Evolutionary conservation across 2,329 filamentous ascomycete genomes (phyloP).

Genomic region (Aspergillus vadensis): DNA sequence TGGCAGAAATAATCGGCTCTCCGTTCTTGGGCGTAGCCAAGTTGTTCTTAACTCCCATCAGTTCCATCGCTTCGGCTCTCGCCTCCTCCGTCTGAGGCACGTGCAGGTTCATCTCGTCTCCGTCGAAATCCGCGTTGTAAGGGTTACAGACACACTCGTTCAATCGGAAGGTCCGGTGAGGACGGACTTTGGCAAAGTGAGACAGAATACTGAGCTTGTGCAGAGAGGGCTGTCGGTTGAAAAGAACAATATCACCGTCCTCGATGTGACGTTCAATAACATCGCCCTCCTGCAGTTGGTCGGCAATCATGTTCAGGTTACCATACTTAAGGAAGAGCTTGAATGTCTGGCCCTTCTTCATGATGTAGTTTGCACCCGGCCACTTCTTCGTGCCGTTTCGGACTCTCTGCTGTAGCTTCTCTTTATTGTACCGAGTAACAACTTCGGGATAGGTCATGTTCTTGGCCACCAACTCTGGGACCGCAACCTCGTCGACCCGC

Average conservation of each 20-base stretch:
- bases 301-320: constrained; percentile 70
- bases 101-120: constrained; percentile 98
- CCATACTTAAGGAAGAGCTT: constrained; percentile 76
- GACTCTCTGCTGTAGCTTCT: constrained; percentile 75
- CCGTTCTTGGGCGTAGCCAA: constrained; percentile 95
- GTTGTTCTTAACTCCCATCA: constrained; percentile 99
- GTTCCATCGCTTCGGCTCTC: constrained; percentile 86
- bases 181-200: constrained; percentile 88
- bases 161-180: constrained; percentile 91
- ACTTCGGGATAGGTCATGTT: constrained; percentile 94
- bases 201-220: constrained; percentile 99
- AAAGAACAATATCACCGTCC: constrained; percentile 92
- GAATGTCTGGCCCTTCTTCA: constrained; percentile 70
- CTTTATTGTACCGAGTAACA: constrained; percentile 80
- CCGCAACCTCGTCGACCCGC: constrained; percentile 88
- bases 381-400: constrained; percentile 74
- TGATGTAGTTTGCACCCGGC: constrained; percentile 83
- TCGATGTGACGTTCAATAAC: constrained; percentile 92
- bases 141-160: constrained; percentile 98
- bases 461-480: constrained; percentile 88
- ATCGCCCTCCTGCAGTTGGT: constrained; percentile 77
- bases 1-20: constrained; percentile 97
- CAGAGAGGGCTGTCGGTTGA: constrained; percentile 95
- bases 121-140: constrained; percentile 99
- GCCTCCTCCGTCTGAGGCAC: constrained; percentile 98